Evolutionary conservation across 2,329 filamentous ascomycete species (phyloP).

Genomic region (Xylaria sp.): DNA sequence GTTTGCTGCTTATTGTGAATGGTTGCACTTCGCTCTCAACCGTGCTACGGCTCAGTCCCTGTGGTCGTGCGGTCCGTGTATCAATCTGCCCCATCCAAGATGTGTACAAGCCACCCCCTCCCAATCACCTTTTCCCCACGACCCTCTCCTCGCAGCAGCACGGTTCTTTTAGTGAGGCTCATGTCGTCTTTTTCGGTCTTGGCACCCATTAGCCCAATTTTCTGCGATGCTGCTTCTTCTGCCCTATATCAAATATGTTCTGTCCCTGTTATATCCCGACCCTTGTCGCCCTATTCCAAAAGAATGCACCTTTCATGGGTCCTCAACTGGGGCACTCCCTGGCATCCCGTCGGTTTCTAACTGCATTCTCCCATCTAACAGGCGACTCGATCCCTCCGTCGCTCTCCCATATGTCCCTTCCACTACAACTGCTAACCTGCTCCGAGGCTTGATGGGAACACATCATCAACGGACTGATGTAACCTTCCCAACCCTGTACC

Average conservation of each 20-base stretch:
- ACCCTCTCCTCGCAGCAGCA: constrained; percentile 26
- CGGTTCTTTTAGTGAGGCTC: constrained; percentile 38
- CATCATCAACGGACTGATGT: constrained; percentile 58
- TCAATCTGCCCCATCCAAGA: constrained; percentile 31
- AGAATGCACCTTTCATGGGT: constrained; percentile 47
- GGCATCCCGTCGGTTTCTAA: constrained; percentile 49
- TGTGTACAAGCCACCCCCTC: constrained; percentile 53
- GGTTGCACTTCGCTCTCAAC: constrained; percentile 25
- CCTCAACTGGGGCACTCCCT: constrained; percentile 49
- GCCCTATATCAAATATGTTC: constrained; percentile 48
- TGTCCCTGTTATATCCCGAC: constrained; percentile 49
- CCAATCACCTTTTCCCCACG: constrained; percentile 37
- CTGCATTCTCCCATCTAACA: constrained; percentile 46
- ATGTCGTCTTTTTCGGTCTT: constrained; percentile 37
- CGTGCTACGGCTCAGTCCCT: constrained; percentile 23
- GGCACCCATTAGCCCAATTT: constrained; percentile 31
- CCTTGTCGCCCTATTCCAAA: constrained; percentile 49
- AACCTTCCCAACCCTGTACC: constrained; percentile 53
- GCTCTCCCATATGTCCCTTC: constrained; percentile 50
- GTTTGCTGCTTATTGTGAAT: constrained; percentile 14
- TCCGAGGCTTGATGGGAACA: constrained; percentile 51
- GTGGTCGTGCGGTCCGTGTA: constrained; percentile 29
- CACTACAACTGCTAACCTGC: constrained; percentile 46
- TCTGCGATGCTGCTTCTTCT: constrained; percentile 43
- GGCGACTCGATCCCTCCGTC: constrained; percentile 40